Evolutionary conservation across 2,329 filamentous ascomycete genomes (phyloP).

Genomic region (Alternaria hordeiaustralica): DNA sequence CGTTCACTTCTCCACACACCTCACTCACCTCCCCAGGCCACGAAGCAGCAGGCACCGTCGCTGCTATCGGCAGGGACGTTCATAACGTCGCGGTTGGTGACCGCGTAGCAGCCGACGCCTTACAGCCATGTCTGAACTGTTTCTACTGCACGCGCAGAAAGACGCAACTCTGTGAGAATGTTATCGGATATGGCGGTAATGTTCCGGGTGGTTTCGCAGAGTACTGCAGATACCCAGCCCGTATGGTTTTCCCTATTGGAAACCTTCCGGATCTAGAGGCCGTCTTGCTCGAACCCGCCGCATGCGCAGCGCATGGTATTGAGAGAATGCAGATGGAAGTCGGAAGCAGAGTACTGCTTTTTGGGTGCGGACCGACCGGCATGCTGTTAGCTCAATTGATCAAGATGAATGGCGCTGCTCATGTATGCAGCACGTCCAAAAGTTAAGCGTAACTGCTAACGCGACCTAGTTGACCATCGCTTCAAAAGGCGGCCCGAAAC

Average conservation of each 20-base stretch:
- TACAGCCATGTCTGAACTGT: slow-evolving; percentile 73
- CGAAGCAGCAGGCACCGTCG: slow-evolving; percentile 71
- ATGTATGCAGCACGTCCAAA: slow-evolving; percentile 44
- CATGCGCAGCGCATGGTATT: slow-evolving; percentile 73
- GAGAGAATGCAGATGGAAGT: slow-evolving; percentile 72
- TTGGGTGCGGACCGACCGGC: slow-evolving; percentile 71
- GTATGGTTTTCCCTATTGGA: slow-evolving; percentile 69
- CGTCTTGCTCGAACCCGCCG: slow-evolving; percentile 72
- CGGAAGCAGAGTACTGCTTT: slow-evolving; percentile 69
- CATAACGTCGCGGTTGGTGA: slow-evolving; percentile 67
- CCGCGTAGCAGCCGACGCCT: slow-evolving; percentile 67
- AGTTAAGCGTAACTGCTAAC: neutral
- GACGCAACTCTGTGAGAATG: slow-evolving; percentile 71
- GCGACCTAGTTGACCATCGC: slow-evolving; percentile 63
- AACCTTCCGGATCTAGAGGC: slow-evolving; percentile 73
- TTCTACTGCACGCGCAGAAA: slow-evolving; percentile 76
- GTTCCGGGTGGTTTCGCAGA: slow-evolving; percentile 76
- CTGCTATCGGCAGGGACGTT: slow-evolving; percentile 64
- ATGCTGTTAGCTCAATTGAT: slow-evolving; percentile 69
- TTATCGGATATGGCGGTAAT: slow-evolving; percentile 70
- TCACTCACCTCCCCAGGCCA: slow-evolving; percentile 56
- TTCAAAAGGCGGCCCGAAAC: slow-evolving; percentile 72
- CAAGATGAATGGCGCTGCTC: slow-evolving; percentile 70
- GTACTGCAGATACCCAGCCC: slow-evolving; percentile 65
- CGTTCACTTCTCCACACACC: neutral